Evolutionary conservation across 2,329 filamentous ascomycete genomes (phyloP).

Genomic region (Talaromyces sp.): DNA sequence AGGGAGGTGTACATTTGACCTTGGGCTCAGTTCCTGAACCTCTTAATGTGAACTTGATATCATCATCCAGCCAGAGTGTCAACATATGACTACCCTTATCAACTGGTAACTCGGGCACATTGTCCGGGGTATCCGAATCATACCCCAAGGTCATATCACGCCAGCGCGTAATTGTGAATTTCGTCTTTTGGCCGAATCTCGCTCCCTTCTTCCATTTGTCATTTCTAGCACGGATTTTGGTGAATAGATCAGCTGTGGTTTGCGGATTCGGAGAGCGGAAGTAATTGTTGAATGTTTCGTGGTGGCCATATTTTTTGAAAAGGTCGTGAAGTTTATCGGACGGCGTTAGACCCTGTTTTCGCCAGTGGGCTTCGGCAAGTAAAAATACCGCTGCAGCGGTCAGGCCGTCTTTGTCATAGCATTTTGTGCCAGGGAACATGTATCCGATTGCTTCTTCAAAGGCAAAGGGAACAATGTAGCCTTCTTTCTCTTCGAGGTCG

Average conservation of each 20-base stretch:
- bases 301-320: constrained; percentile 58
- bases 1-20: constrained; percentile 52
- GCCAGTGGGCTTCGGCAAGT: constrained; percentile 52
- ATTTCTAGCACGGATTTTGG: constrained; percentile 47
- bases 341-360: constrained; percentile 53
- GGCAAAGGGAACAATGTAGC: constrained; percentile 55
- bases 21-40: constrained; percentile 65
- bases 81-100: constrained; percentile 62
- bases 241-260: constrained; percentile 55
- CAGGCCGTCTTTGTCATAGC: constrained; percentile 64
- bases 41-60: constrained; percentile 57
- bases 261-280: constrained; percentile 56
- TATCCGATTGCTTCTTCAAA: constrained; percentile 67
- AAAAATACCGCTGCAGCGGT: constrained; percentile 60
- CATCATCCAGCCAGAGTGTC: constrained; percentile 55
- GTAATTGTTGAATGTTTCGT: constrained; percentile 63
- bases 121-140: constrained; percentile 54
- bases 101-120: constrained; percentile 54
- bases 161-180: constrained; percentile 55
- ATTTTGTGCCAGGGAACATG: constrained; percentile 59
- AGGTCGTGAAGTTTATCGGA: constrained; percentile 56
- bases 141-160: constrained; percentile 60
- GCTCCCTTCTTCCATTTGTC: constrained; percentile 41
- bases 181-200: constrained; percentile 41
- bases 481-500: constrained; percentile 45